Evolutionary conservation across 2,329 filamentous ascomycete genomes (phyloP).

Genomic region (Sporothrix phasma): DNA sequence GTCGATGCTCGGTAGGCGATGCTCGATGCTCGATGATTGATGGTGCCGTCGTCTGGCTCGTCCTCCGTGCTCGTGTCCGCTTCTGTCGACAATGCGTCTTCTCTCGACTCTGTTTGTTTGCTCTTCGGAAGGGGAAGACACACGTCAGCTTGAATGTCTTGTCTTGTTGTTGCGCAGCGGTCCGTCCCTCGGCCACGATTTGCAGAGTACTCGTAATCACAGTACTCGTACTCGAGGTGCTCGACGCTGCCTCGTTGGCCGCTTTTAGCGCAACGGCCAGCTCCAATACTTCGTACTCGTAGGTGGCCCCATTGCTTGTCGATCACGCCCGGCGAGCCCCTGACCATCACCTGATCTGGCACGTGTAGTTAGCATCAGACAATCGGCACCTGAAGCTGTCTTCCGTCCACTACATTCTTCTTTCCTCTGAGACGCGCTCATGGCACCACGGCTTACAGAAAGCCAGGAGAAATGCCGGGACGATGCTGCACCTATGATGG

Average conservation of each 20-base stretch:
- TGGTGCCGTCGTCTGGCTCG: too few species aligned
- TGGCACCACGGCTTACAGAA: too few species aligned
- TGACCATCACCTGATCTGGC: not conserved
- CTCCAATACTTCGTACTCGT: too few species aligned
- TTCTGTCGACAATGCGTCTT: too few species aligned
- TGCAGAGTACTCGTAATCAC: too few species aligned
- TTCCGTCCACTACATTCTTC: too few species aligned
- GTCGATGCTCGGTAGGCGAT: not conserved
- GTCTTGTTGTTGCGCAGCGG: not conserved
- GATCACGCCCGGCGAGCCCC: not conserved
- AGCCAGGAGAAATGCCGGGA: too few species aligned
- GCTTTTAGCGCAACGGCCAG: not conserved
- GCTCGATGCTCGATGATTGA: not conserved
- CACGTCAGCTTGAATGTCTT: slow-evolving; percentile 7
- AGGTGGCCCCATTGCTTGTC: not conserved
- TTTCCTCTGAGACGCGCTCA: too few species aligned
- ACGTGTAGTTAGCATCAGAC: not conserved
- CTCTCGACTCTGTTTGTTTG: not conserved
- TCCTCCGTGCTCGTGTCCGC: not conserved
- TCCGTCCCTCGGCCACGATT: slow-evolving; percentile 2
- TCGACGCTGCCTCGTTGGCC: not conserved
- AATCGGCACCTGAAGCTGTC: too few species aligned
- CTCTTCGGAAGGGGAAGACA: not conserved
- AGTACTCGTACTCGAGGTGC: too few species aligned
- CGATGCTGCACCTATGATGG: too few species aligned